Evolutionary conservation across 1,139 yeast species (phyloP), one percentile per base, ranked within the genome.

Genomic region (Geotrichum fermentans): DNA sequence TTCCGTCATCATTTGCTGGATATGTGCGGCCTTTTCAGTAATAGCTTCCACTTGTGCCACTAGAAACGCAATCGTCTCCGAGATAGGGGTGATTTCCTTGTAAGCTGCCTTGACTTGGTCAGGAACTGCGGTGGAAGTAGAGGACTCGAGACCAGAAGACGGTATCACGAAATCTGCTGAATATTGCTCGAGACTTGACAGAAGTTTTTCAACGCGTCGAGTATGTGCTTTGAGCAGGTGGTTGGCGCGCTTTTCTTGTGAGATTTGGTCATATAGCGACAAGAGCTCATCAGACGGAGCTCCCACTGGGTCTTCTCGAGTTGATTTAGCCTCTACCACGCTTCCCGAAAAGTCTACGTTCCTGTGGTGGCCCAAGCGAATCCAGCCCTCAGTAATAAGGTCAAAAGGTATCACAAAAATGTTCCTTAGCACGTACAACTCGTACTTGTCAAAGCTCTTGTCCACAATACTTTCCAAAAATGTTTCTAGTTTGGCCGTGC

Each of bases 361-460:
- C 48, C 76, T 74, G 52, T 90, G 95, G 61, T 88, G 95, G 47
- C 73, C 74, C 45, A 89, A 68, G 44, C 82, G 67, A 47, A 89
- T 69, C 74, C 79, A 81, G 5, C 95, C 95, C 6, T 71, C 78
- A 13, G 75, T 74, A 1, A 84, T 73, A 39, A 87, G 69, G n/a
- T 83, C 85, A 3, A 67, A 68, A 0, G 96, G 96, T 13, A 90
- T 70, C 10, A 77, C 76, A 50, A 90, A 72, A 18, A 90, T 78
- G 63, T 90, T 90, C 59, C 96, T 69, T 47, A 88, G 68, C 4
- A 87, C 78, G 63, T 89, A 90, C 33, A 89, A 70, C 69, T 90
- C 97, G 61, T 87, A 82, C 64, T 83, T 83, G 66, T 90, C 97
- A 64, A 88, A 89, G 61, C 86, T 85, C 58, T 75, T 75, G 66